A percentile compares a stretch with the other conserved stretches of the same genome.
phyloP scores from a whole-genome alignment of 768 basidiomycete genomes.

The Boletus speciosus region DNA sequence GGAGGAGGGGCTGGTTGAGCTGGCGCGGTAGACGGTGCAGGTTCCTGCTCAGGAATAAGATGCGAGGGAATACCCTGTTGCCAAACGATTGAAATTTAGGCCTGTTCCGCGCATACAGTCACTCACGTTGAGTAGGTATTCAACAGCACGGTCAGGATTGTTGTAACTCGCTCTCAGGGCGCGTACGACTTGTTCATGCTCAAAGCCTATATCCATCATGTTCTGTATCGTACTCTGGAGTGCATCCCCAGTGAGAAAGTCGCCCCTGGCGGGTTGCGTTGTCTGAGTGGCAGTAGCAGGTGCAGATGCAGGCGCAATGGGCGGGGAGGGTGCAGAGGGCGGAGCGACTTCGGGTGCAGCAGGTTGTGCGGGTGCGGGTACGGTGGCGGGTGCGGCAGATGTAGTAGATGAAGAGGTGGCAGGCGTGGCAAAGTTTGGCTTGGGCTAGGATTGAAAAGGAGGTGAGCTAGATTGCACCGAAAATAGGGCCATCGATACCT shows the following conservation, averaged over 20 bases:
- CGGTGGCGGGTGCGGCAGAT: background rate
- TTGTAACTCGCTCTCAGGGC: constrained; percentile 94
- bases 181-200: constrained; percentile 75
- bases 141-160: constrained; percentile 97
- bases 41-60: constrained; percentile 41
- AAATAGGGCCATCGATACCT: constrained; percentile 49
- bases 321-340: constrained; percentile 33
- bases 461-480: constrained; percentile 1
- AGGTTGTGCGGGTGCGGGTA: constrained; percentile 22
- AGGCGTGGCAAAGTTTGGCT: constrained; percentile 38
- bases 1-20: constrained; percentile 37
- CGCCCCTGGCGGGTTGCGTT: constrained; percentile 39
- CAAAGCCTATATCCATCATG: constrained; percentile 95
- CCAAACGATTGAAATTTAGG: constrained; percentile 8
- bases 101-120: background rate
- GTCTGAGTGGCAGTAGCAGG: constrained; percentile 29
- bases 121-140: constrained; percentile 90
- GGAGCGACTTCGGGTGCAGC: constrained; percentile 31
- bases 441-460: constrained; percentile 42
- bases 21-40: constrained; percentile 40
- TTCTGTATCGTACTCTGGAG: constrained; percentile 75
- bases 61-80: constrained; percentile 72
- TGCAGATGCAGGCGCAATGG: constrained; percentile 30
- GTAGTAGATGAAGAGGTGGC: constrained; percentile 30
- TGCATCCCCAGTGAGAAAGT: constrained; percentile 73